Conservation (phyloP, 1,284 basidiomycete genomes). For the Boletus semigastroideus region DNA sequence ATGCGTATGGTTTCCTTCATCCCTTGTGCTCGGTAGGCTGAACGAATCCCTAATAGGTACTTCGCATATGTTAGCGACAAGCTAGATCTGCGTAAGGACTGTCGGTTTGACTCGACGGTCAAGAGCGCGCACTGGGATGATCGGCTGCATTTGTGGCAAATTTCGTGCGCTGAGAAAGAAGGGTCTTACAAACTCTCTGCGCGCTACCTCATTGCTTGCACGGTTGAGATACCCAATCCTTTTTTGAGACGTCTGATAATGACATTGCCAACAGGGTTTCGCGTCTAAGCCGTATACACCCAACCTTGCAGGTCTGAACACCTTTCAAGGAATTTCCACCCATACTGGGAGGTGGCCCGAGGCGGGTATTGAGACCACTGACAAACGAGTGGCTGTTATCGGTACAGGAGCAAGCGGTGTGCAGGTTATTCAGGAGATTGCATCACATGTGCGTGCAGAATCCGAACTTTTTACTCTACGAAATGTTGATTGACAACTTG, state of each 20-base stretch:
- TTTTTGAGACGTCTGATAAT: no score
- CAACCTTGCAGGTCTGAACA: neutral
- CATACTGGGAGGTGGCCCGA: neutral
- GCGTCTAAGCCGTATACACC: neutral
- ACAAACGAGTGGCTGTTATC: neutral
- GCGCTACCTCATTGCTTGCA: neutral
- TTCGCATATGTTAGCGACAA: neutral
- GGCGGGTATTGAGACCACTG: neutral
- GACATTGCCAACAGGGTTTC: neutral
- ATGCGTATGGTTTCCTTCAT: neutral
- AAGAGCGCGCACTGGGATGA: neutral
- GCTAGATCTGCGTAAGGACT: neutral
- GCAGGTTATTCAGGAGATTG: neutral
- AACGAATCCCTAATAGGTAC: neutral
- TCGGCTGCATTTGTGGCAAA: neutral
- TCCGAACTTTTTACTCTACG: no score
- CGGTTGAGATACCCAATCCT: neutral
- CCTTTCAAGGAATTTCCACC: neutral
- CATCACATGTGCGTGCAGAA: neutral
- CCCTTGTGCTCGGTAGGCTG: neutral
- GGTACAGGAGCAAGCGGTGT: neutral
- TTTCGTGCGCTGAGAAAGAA: neutral
- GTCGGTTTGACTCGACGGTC: neutral
- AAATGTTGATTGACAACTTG: neutral
- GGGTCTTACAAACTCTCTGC: neutral